Percentiles rank a stretch among this genome's conserved stretches.
Evolutionary conservation across 805 yeast species (phyloP).

Genomic region (Kodamaea neixiangensis): DNA sequence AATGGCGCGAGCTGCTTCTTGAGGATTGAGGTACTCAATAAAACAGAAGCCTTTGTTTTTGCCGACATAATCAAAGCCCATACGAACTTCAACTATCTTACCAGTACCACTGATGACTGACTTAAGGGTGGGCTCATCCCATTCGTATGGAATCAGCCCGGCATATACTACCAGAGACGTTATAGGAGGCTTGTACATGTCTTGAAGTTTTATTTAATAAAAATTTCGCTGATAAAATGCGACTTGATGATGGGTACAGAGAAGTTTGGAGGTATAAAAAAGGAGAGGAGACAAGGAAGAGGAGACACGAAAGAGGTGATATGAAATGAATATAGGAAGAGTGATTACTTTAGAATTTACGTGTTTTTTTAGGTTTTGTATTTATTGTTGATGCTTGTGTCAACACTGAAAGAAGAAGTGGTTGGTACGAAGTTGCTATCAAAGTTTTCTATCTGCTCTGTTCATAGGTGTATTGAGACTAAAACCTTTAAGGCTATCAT

Average conservation of each 20-base stretch:
- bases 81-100: slow-evolving; percentile 63
- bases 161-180: slow-evolving; percentile 52
- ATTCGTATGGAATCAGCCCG: slow-evolving; percentile 68
- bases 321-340: too few relatives aligned
- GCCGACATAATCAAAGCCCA: slow-evolving; percentile 59
- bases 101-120: slow-evolving; percentile 74
- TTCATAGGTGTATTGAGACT: too few relatives aligned
- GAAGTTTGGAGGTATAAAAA: too few relatives aligned
- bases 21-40: slow-evolving; percentile 55
- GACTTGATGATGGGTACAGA: background rate
- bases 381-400: too few relatives aligned
- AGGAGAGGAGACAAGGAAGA: background rate
- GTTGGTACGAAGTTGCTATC: too few relatives aligned
- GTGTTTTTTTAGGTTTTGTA: too few relatives aligned
- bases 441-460: too few relatives aligned
- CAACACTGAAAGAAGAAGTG: too few relatives aligned
- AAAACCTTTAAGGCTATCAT: too few relatives aligned
- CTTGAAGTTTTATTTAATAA: background rate
- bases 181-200: slow-evolving; percentile 9
- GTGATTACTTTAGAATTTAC: too few relatives aligned
- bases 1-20: slow-evolving; percentile 54
- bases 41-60: slow-evolving; percentile 69
- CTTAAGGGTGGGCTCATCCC: slow-evolving; percentile 65
- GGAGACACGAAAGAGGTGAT: too few relatives aligned
- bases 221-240: background rate